phyloP scores from a whole-genome alignment of 129 eudicot genomes.

The Centella asiatica region DNA sequence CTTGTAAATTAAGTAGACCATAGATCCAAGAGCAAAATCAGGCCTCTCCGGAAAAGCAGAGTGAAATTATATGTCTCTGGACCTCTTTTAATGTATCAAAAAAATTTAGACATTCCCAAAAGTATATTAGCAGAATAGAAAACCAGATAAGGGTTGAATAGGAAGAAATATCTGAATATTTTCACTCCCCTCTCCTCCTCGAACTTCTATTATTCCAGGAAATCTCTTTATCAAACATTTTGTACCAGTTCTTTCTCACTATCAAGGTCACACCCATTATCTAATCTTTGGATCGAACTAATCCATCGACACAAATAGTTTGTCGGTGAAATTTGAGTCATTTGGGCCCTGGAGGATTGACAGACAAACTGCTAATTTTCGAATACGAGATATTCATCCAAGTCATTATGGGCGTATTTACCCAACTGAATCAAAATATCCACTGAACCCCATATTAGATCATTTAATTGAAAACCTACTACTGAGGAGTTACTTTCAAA shows the following conservation, averaged over 20 bases:
- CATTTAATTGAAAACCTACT: too few species aligned
- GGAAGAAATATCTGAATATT: neutral
- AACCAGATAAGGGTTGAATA: neutral
- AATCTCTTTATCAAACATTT: neutral
- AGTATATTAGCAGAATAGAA: neutral
- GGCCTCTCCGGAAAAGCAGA: neutral
- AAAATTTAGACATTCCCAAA: neutral
- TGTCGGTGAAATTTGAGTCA: too few species aligned
- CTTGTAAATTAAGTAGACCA: neutral
- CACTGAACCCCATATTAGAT: too few species aligned
- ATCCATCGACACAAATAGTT: too few species aligned
- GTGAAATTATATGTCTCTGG: neutral
- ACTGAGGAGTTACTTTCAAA: too few species aligned
- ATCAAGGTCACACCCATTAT: neutral
- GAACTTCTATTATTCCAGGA: neutral
- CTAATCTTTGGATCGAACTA: too few species aligned
- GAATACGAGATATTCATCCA: too few species aligned
- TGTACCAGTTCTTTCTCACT: neutral
- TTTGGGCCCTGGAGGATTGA: too few species aligned
- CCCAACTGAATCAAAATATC: too few species aligned
- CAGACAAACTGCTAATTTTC: too few species aligned
- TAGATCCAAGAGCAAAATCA: neutral
- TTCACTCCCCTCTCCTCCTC: neutral
- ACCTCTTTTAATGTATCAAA: neutral
- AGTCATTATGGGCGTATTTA: too few species aligned